Base-by-base conservation (phyloP, 169 alveolate genomes). In the Plasmodium gallinaceum region DNA sequence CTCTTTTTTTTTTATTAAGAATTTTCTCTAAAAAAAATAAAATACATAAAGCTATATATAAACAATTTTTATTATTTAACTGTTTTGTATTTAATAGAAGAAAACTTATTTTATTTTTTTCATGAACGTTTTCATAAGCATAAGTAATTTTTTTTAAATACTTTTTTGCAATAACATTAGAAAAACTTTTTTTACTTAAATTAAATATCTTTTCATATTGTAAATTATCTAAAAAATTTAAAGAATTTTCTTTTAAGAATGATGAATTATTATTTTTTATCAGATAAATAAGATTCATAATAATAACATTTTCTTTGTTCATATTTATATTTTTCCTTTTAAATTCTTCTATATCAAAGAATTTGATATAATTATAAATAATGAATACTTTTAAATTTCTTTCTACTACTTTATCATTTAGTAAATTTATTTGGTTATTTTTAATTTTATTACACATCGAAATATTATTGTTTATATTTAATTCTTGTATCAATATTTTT, bases 31-130 rank as follows among this genome's bases (percentile, higher is more conserved):
- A 20, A 61, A 32, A 86, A 54, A 58, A 60, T 65, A 86, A 86
- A 60, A 86, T 64, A 0, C 76, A 86, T 24, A 86, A 57, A 9
- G 75, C 86, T 60, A 86, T 45, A 58, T 45, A 86, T 60, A 86
- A 54, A 24, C 66, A 86, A 45, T 70, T 60, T 62, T 86, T 86
- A 86, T 86, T 86, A 16, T 61, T 71, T 24, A 64, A 24, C 22
- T 72, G 43, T 65, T 43, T 71, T 48, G 85, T 86, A 51, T 46
- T 61, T 58, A 86, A 71, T 57, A 86, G 43, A 43, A 86, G 75
- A 22, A 86, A 86, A 48, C 87, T 72, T 20, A 71, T 70, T 71
- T 64, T 86, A 26, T 37, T 70, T 52, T 73, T 57, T 51, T 52
- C 39, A 1, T 24, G 12, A 7, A 51, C 64, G 32, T 61, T 45